Percentiles rank a stretch among this genome's conserved stretches.
Evolutionary conservation across 805 yeast genomes (phyloP).

Genomic region (Metschnikowia arizonensis): DNA sequence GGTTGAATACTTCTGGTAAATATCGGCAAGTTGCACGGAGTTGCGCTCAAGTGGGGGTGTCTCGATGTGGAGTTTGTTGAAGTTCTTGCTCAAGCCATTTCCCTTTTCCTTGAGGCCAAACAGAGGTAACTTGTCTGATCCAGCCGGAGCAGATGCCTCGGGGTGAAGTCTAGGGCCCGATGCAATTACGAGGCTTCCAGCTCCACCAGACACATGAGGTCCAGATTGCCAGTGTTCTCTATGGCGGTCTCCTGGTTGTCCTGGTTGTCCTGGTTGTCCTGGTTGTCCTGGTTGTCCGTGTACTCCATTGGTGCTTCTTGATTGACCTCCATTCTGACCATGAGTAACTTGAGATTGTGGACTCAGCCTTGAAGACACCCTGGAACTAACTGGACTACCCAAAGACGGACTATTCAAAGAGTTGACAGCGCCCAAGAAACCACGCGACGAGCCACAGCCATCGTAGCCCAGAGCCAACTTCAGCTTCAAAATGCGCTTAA

Average conservation of each 20-base stretch:
- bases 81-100: conserved; percentile 14
- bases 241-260: no score
- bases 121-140: conserved; percentile 1
- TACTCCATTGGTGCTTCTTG: not conserved
- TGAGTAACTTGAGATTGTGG: not conserved
- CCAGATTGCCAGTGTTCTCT: not conserved
- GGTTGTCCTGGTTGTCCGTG: no score
- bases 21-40: conserved; percentile 40
- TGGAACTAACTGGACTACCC: conserved; percentile 7
- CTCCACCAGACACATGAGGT: not conserved
- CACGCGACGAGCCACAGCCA: conserved; percentile 66
- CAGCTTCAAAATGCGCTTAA: conserved; percentile 29
- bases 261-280: no score
- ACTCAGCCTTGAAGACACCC: conserved; percentile 1
- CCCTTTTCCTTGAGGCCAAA: not conserved
- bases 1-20: conserved; percentile 40
- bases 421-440: conserved; percentile 54
- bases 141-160: not conserved
- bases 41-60: conserved; percentile 18
- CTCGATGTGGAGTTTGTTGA: conserved; percentile 28
- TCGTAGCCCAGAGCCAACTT: conserved; percentile 51
- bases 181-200: no score
- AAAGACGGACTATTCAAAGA: conserved; percentile 44
- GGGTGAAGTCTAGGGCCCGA: not conserved
- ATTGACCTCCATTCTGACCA: not conserved